phyloP scores from a whole-genome alignment of 1,284 basidiomycete genomes.

The Apiotrichum siamense region DNA sequence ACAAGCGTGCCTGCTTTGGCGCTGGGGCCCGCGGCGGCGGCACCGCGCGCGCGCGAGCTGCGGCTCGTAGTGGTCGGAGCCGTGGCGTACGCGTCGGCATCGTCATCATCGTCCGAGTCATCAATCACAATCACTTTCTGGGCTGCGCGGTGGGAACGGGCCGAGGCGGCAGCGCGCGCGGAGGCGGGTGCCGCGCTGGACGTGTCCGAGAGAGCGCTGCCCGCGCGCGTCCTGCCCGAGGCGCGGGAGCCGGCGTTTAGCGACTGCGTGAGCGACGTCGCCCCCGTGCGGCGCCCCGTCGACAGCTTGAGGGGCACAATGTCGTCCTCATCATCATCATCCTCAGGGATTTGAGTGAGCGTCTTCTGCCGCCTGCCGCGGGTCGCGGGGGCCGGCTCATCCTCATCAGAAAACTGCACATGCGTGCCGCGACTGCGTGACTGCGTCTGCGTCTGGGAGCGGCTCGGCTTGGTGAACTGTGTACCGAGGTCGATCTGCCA shows the following conservation, averaged over 20 bases:
- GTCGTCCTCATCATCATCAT: slow-evolving; percentile 25
- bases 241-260: neutral
- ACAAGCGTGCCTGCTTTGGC: slow-evolving; percentile 1
- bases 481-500: slow-evolving; percentile 29
- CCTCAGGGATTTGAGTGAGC: slow-evolving; percentile 16
- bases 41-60: neutral
- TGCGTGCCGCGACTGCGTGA: neutral
- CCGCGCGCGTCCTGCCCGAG: slow-evolving; percentile 23
- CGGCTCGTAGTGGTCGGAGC: slow-evolving; percentile 1
- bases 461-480: slow-evolving; percentile 5
- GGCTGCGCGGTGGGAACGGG: slow-evolving; percentile 2
- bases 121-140: slow-evolving; percentile 16
- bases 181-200: slow-evolving; percentile 13
- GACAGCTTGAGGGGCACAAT: slow-evolving; percentile 5
- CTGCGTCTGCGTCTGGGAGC: slow-evolving; percentile 7
- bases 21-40: neutral
- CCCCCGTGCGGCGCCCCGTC: slow-evolving; percentile 7
- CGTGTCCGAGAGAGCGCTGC: slow-evolving; percentile 25
- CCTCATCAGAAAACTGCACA: slow-evolving; percentile 16
- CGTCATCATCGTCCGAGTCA: slow-evolving; percentile 26
- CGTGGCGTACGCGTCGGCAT: slow-evolving; percentile 12
- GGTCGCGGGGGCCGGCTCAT: slow-evolving; percentile 32
- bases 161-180: slow-evolving; percentile 1
- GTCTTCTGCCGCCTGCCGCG: slow-evolving; percentile 14
- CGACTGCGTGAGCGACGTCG: slow-evolving; percentile 8